phyloP scores from a whole-genome alignment of 1,139 yeast genomes.

The Saccharomycopsis crataegensis region DNA sequence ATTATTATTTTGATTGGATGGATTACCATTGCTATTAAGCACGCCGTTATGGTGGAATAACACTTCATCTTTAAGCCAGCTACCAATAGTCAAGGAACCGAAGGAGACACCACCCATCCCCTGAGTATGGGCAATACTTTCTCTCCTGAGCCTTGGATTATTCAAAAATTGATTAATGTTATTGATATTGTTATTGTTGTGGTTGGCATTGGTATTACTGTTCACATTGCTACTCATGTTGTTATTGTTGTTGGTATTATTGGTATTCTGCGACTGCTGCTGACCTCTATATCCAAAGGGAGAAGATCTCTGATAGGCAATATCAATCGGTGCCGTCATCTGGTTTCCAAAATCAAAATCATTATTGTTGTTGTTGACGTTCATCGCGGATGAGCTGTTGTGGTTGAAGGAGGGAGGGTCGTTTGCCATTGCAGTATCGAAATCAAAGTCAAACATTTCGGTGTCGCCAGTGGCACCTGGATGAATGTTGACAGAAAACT shows the following conservation, averaged over 20 bases:
- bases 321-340: constrained; percentile 24
- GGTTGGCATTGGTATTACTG: background rate
- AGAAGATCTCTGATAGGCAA: constrained; percentile 23
- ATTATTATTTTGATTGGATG: constrained; percentile 22
- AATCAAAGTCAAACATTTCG: constrained; percentile 20
- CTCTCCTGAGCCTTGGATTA: constrained; percentile 58
- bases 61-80: constrained; percentile 94
- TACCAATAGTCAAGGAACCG: constrained; percentile 93
- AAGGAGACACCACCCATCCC: constrained; percentile 99
- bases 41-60: constrained; percentile 34
- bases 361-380: background rate
- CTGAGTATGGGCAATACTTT: constrained; percentile 89
- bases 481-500: constrained; percentile 10
- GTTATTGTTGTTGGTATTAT: constrained; percentile 5
- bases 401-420: constrained; percentile 11
- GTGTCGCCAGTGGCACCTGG: constrained; percentile 15
- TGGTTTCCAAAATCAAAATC: background rate
- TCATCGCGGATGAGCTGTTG: background rate
- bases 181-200: constrained; percentile 21
- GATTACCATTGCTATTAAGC: constrained; percentile 23
- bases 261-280: background rate
- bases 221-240: background rate
- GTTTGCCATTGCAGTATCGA: constrained; percentile 18
- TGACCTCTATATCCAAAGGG: constrained; percentile 20
- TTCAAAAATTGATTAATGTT: constrained; percentile 30